These are phyloP conservation scores for Salvia hispanica DNA, from an alignment of 257 asterid genomes.

Conservation along the genomic window DNA sequence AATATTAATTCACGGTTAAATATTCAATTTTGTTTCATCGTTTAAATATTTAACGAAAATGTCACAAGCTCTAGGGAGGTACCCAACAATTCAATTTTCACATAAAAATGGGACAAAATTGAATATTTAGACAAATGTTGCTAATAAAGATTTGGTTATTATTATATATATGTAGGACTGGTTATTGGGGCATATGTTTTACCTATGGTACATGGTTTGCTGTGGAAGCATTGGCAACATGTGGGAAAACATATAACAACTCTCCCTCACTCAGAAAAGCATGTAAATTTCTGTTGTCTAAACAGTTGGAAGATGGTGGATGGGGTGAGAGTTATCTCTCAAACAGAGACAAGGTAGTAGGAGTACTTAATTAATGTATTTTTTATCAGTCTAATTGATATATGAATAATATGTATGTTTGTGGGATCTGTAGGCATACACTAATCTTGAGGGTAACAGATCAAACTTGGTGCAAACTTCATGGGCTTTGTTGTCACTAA, in stretches of 20 bases:
- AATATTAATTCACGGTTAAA: no score
- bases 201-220: constrained; percentile 64
- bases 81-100: no score
- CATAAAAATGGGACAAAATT: neutral
- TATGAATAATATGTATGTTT: neutral
- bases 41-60: no score
- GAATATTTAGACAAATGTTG: no score
- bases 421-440: constrained; percentile 37
- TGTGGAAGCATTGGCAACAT: constrained; percentile 41
- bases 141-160: neutral
- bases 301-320: constrained; percentile 55
- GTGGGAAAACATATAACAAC: constrained; percentile 45
- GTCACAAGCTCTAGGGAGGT: no score
- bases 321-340: constrained; percentile 77
- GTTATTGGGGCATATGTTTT: constrained; percentile 64
- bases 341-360: constrained; percentile 44
- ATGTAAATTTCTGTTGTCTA: constrained; percentile 45
- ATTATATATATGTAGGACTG: constrained; percentile 39
- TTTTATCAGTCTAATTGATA: no score
- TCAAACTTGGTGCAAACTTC: constrained; percentile 63
- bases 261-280: constrained; percentile 41
- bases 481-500: constrained; percentile 54
- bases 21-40: no score
- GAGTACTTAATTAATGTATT: no score
- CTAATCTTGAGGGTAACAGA: constrained; percentile 41